Conservation (phyloP, 768 basidiomycete species). For the Boletales sp. region DNA sequence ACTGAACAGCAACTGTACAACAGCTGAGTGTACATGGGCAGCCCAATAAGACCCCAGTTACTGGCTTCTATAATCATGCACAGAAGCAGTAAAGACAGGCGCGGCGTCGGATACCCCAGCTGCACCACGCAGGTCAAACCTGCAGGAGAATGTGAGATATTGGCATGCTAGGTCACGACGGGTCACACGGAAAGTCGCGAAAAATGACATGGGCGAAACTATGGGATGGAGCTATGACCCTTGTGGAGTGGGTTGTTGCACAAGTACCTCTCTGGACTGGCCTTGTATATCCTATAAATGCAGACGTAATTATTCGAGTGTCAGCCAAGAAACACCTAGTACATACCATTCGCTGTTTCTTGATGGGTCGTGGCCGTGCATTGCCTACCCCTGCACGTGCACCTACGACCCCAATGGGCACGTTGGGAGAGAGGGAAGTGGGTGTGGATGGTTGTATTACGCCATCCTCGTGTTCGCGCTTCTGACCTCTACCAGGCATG, state of each 20-base stretch:
- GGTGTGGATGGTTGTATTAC: constrained; percentile 21
- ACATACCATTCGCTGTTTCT: constrained; percentile 73
- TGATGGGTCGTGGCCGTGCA: constrained; percentile 63
- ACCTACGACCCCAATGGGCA: constrained; percentile 35
- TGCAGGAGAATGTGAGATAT: constrained; percentile 5
- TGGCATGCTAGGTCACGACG: constrained; percentile 8
- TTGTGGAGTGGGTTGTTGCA: constrained; percentile 74
- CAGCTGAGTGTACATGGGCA: constrained; percentile 18
- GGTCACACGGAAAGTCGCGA: constrained; percentile 6
- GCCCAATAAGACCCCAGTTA: constrained; percentile 11
- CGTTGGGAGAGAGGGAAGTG: constrained; percentile 19
- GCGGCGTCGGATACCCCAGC: constrained; percentile 2
- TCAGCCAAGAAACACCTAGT: neutral
- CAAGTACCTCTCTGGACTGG: constrained; percentile 57
- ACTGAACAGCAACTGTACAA: constrained; percentile 22
- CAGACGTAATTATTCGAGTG: too few species aligned
- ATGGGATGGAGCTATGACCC: constrained; percentile 40
- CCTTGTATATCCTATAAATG: constrained; percentile 54
- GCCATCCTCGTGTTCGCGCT: constrained; percentile 31
- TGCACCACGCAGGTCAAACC: constrained; percentile 9
- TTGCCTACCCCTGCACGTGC: constrained; percentile 57
- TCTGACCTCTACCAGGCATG: constrained; percentile 27
- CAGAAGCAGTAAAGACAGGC: constrained; percentile 7
- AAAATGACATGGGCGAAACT: constrained; percentile 2
- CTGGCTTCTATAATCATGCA: constrained; percentile 8